Conservation (phyloP, 208 protist genomes). For the Trypanosoma mega region DNA sequence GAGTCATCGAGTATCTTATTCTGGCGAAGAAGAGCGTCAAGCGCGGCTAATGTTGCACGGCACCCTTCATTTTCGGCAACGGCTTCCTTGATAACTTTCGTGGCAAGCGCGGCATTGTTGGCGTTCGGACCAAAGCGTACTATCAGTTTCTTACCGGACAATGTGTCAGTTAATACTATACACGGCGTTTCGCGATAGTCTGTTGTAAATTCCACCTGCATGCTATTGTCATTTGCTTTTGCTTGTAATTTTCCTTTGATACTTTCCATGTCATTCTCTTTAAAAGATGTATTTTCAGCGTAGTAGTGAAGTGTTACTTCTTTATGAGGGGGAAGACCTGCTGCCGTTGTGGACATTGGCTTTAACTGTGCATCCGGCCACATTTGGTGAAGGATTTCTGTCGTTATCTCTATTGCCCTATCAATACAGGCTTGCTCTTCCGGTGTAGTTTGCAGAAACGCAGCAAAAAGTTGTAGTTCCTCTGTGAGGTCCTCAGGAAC, state of each 20-base stretch:
- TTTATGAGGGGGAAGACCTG: constrained; percentile 33
- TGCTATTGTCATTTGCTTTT: constrained; percentile 20
- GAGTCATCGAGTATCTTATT: constrained; percentile 45
- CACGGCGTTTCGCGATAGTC: constrained; percentile 38
- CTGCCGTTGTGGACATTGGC: constrained; percentile 34
- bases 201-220: constrained; percentile 31
- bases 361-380: constrained; percentile 28
- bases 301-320: constrained; percentile 38
- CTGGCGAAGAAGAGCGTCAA: constrained; percentile 40
- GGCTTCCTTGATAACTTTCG: constrained; percentile 15
- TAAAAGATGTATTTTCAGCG: constrained; percentile 24
- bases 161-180: constrained; percentile 29
- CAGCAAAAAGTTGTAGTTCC: constrained; percentile 34
- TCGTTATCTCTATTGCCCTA: constrained; percentile 5
- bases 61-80: constrained; percentile 20
- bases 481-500: constrained; percentile 18
- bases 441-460: constrained; percentile 28
- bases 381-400: constrained; percentile 25
- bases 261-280: constrained; percentile 8
- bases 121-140: constrained; percentile 39
- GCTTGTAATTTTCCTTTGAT: constrained; percentile 11
- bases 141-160: constrained; percentile 30
- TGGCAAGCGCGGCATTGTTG: constrained; percentile 15
- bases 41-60: constrained; percentile 20
- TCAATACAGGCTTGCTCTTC: constrained; percentile 19